A percentile compares a stretch with the other conserved stretches of the same genome.
phyloP scores from a whole-genome alignment of 352 stramenopile genomes.

The Phytopythium chamaehyphon region DNA sequence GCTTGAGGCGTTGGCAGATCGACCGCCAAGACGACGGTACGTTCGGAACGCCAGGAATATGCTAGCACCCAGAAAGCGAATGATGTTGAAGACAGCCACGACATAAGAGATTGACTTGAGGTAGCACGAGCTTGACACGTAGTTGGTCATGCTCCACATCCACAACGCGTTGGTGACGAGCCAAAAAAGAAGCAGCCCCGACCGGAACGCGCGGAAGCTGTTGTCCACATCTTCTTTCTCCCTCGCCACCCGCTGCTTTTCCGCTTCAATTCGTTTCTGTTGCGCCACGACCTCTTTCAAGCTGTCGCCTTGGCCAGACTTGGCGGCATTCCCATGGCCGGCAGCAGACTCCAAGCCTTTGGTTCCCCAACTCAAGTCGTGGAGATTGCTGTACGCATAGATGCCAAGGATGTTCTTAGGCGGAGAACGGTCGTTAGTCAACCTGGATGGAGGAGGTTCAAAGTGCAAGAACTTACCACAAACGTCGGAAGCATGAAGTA shows the following conservation, averaged over 20 bases:
- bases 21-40: slow-evolving; percentile 18
- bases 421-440: neutral
- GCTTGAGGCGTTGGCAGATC: neutral
- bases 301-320: slow-evolving; percentile 16
- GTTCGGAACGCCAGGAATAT: slow-evolving; percentile 38
- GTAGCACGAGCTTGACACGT: slow-evolving; percentile 45
- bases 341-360: slow-evolving; percentile 26
- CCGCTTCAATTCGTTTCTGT: slow-evolving; percentile 37
- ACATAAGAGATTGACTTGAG: slow-evolving; percentile 40
- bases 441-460: too few species aligned
- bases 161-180: slow-evolving; percentile 44
- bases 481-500: slow-evolving; percentile 46
- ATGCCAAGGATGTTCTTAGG: slow-evolving; percentile 27
- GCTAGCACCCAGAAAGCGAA: slow-evolving; percentile 27
- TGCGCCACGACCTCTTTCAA: slow-evolving; percentile 48
- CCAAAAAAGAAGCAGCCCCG: slow-evolving; percentile 43
- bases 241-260: slow-evolving; percentile 21
- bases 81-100: slow-evolving; percentile 41
- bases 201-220: slow-evolving; percentile 43
- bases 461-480: slow-evolving; percentile 13
- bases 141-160: slow-evolving; percentile 38
- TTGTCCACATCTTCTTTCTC: slow-evolving; percentile 54
- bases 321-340: slow-evolving; percentile 14
- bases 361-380: slow-evolving; percentile 32
- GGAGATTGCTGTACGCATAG: slow-evolving; percentile 37